phyloP scores from a whole-genome alignment of 108 stramenopile species.

The Skeletonema costatum region DNA sequence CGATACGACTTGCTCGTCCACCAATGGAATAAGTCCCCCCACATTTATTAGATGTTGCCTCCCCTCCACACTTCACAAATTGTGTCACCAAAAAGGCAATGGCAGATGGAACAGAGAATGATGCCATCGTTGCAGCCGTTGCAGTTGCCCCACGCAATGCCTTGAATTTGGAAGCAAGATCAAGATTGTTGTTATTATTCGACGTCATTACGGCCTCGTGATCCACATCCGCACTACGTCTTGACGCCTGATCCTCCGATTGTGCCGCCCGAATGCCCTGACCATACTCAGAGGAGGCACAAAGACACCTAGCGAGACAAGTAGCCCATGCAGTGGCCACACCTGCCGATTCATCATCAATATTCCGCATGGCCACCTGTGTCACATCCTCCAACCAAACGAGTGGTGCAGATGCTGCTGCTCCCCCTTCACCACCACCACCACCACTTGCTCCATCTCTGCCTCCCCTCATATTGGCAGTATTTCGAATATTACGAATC shows the following conservation, averaged over 20 bases:
- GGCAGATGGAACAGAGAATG: slow-evolving; percentile 53
- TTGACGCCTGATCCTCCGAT: slow-evolving; percentile 43
- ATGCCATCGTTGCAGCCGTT: slow-evolving; percentile 37
- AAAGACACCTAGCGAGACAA: slow-evolving; percentile 74
- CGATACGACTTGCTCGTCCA: slow-evolving; percentile 80
- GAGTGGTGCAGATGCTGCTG: slow-evolving; percentile 45
- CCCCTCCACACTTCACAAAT: slow-evolving; percentile 85
- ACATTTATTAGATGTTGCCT: slow-evolving; percentile 56
- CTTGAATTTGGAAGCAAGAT: slow-evolving; percentile 51
- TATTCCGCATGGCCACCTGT: slow-evolving; percentile 64
- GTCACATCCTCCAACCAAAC: slow-evolving; percentile 69
- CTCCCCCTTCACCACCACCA: slow-evolving; percentile 2
- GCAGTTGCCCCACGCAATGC: slow-evolving; percentile 46
- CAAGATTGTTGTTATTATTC: slow-evolving; percentile 18
- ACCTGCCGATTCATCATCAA: slow-evolving; percentile 81
- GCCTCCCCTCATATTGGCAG: slow-evolving; percentile 8
- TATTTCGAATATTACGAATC: slow-evolving; percentile 43
- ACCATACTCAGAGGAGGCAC: slow-evolving; percentile 65
- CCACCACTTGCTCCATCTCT: slow-evolving; percentile 16
- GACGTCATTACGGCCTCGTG: slow-evolving; percentile 24
- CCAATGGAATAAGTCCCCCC: slow-evolving; percentile 79
- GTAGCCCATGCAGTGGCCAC: slow-evolving; percentile 69
- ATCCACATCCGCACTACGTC: slow-evolving; percentile 45
- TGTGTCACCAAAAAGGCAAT: slow-evolving; percentile 61
- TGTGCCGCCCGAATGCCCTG: slow-evolving; percentile 31